Percentiles rank a stretch among this genome's conserved stretches.
These are phyloP conservation scores for Botryotinia narcissicola DNA, from an alignment of 2,329 filamentous ascomycete species.

Conservation along the genomic window DNA sequence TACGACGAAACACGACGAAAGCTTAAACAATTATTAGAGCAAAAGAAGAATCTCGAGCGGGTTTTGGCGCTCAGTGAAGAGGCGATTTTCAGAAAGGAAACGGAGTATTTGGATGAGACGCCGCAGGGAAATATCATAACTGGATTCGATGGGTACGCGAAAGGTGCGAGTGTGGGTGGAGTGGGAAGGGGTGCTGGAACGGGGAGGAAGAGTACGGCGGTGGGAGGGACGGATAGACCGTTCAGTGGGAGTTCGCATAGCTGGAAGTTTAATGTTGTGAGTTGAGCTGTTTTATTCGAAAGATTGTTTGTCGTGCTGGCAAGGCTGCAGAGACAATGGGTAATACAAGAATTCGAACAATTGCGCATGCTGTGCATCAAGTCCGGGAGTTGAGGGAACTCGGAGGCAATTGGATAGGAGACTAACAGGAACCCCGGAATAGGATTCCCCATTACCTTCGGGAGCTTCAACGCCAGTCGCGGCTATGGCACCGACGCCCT, in stretches of 20 bases:
- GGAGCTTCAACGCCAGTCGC: conserved; percentile 35
- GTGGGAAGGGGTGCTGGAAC: conserved; percentile 46
- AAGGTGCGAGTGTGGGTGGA: conserved; percentile 65
- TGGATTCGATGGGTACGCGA: conserved; percentile 98
- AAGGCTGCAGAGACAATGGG: neutral
- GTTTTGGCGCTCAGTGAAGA: conserved; percentile 57
- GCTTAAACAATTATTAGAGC: conserved; percentile 63
- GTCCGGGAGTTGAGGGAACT: no score
- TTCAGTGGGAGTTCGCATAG: conserved; percentile 57
- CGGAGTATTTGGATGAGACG: conserved; percentile 86
- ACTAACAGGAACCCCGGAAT: neutral
- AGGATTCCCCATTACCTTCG: conserved; percentile 37
- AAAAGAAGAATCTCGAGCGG: conserved; percentile 52
- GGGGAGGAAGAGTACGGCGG: conserved; percentile 61
- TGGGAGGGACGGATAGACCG: conserved; percentile 66
- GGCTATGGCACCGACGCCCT: conserved; percentile 53
- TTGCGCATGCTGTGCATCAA: neutral
- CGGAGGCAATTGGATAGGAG: neutral
- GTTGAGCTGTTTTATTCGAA: conserved; percentile 22
- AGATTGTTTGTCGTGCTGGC: neutral
- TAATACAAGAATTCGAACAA: neutral
- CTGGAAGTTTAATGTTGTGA: conserved; percentile 52
- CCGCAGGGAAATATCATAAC: conserved; percentile 92
- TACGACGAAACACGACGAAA: conserved; percentile 71
- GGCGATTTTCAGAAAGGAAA: conserved; percentile 78